Conservation (phyloP, 331 rosid genomes). For the Pyrus hybrid region DNA sequence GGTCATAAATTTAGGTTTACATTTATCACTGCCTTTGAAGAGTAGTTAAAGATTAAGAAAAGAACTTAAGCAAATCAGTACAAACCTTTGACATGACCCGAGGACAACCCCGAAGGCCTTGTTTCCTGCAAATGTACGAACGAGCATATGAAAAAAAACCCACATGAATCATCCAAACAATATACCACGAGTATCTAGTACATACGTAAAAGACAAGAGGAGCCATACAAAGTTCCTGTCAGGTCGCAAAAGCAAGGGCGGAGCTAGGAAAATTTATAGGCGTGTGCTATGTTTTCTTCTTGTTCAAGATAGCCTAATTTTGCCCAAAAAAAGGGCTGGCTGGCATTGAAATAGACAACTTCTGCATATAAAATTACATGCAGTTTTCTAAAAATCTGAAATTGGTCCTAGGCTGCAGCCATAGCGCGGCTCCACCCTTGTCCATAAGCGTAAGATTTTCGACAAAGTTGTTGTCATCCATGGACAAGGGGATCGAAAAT, state of each 20-base stretch:
- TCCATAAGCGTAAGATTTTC: neutral
- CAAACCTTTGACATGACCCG: constrained; percentile 12
- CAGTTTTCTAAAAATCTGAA: no score
- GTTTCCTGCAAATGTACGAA: constrained; percentile 23
- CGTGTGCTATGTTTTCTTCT: no score
- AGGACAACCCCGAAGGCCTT: constrained; percentile 15
- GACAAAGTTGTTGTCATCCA: neutral
- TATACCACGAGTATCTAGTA: neutral
- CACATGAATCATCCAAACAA: neutral
- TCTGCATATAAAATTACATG: no score
- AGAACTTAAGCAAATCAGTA: neutral
- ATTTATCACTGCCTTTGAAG: constrained; percentile 7
- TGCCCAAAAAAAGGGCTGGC: no score
- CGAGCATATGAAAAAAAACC: neutral
- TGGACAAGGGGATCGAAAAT: neutral
- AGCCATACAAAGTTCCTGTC: neutral
- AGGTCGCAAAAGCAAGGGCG: no score
- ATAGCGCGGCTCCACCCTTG: no score
- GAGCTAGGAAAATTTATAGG: no score
- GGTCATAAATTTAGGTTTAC: neutral
- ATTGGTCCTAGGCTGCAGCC: no score
- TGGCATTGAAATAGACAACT: no score
- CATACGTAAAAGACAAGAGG: no score
- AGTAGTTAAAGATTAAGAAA: neutral
- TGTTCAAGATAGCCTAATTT: no score